Percentiles rank a stretch among this genome's conserved stretches.
These are phyloP conservation scores for Candida glucosophila DNA, from an alignment of 1,139 yeast species.

Conservation along the genomic window DNA sequence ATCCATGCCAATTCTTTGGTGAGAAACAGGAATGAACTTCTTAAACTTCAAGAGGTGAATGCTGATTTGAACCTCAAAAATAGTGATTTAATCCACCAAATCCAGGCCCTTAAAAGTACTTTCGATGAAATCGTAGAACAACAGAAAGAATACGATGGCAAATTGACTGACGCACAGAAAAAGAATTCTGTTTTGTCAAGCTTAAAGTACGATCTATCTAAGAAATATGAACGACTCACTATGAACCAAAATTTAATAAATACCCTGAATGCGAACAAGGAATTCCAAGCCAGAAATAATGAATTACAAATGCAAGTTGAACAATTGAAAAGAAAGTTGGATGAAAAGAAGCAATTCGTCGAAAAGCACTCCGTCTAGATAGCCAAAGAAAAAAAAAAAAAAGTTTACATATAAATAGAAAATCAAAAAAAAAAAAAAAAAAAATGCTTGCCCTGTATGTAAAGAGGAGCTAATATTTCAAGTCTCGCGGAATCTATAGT, in stretches of 20 bases:
- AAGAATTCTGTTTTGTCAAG: constrained; percentile 13
- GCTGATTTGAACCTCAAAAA: constrained; percentile 25
- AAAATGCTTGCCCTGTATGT: too few species aligned
- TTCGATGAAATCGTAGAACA: constrained; percentile 33
- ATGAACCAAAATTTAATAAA: constrained; percentile 39
- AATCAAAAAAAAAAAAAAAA: too few species aligned
- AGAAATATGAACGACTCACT: constrained; percentile 28
- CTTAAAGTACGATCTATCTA: constrained; percentile 15
- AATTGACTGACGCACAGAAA: constrained; percentile 16
- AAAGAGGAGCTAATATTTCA: neutral
- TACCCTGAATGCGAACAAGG: constrained; percentile 38
- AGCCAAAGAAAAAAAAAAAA: too few species aligned
- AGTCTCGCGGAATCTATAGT: neutral
- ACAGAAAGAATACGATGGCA: constrained; percentile 19
- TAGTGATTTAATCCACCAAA: constrained; percentile 19
- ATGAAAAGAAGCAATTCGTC: constrained; percentile 12
- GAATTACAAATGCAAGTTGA: constrained; percentile 30
- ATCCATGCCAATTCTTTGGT: constrained; percentile 33
- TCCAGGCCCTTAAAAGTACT: constrained; percentile 24
- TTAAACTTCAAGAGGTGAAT: constrained; percentile 29
- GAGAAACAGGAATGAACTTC: constrained; percentile 30
- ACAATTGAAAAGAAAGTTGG: constrained; percentile 12
- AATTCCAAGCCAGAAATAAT: constrained; percentile 27
- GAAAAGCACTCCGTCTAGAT: constrained; percentile 2
- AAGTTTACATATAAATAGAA: too few species aligned